These are phyloP conservation scores for Phytophthora crassamura DNA, from an alignment of 352 stramenopile genomes.

Conservation along the genomic window DNA sequence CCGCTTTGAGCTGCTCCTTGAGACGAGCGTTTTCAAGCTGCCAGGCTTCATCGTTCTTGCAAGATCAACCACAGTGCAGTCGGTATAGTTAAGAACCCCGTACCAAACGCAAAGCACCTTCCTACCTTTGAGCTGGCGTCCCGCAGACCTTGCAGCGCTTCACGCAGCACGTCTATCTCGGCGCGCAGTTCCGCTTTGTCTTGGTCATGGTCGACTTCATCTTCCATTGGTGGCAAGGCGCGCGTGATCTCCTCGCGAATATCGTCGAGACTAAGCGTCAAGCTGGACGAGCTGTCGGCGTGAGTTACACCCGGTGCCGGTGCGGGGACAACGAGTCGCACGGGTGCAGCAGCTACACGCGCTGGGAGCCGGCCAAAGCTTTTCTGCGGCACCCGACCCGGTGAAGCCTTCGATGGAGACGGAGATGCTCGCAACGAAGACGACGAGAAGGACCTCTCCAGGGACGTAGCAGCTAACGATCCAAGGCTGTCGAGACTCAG, in stretches of 20 bases:
- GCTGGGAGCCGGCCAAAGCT: constrained; percentile 28
- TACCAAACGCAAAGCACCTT: background rate
- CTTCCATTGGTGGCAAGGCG: constrained; percentile 7
- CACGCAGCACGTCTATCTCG: constrained; percentile 14
- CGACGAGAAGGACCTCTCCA: constrained; percentile 28
- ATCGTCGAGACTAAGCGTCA: constrained; percentile 7
- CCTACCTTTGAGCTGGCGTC: constrained; percentile 26
- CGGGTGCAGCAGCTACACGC: constrained; percentile 16
- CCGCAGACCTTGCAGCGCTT: constrained; percentile 27
- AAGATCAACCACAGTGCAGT: background rate
- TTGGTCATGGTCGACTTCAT: constrained; percentile 7
- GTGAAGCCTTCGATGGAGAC: constrained; percentile 10
- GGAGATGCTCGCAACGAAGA: constrained; percentile 20
- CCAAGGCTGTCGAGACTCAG: background rate
- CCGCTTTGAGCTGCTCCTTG: constrained; percentile 20
- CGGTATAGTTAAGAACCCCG: background rate
- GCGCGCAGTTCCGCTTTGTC: constrained; percentile 14
- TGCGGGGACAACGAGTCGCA: constrained; percentile 1
- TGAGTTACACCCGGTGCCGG: background rate
- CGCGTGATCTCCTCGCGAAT: background rate
- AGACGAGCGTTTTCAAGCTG: constrained; percentile 31
- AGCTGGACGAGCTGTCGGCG: background rate
- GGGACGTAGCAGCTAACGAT: background rate
- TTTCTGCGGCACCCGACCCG: constrained; percentile 21
- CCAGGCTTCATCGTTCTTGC: constrained; percentile 32